Base-by-base conservation (phyloP, 1,139 yeast genomes). In the Geotrichum europaeum region DNA sequence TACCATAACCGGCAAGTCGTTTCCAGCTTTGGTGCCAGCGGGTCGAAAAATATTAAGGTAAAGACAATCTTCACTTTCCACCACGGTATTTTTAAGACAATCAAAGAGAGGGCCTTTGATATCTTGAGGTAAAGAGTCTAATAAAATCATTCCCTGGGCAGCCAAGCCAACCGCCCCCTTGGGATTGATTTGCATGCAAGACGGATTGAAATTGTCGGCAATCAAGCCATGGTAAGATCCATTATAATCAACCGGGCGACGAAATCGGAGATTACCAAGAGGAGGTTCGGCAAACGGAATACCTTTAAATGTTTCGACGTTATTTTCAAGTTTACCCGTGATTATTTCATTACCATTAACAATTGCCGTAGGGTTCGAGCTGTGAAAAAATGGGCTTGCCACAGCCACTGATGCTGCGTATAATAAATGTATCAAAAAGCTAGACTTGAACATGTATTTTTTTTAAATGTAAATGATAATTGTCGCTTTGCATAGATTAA, bases 281-380 rank as follows among this genome's bases (percentile, higher is more conserved):
- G 72, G 72, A 15, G 72, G 68, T n/a, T 63, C 60, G 7, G 72
- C 72, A 60, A 63, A 69, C 3, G 70, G 70, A 25, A 69, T 65
- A 9, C 72, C 72, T 22, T 66, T 60, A 59, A 62, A 69, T 50
- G 60, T 57, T 32, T 69, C 72, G 25, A 62, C 58, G 24, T 40
- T 20, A 24, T 30, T 40, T 20, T 58, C 60, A 1, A 47, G 15
- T 9, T n/a, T 18, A 18, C 63, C 63, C 32, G 56, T 28, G 24
- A 61, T 50, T 20, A 43, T 53, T 30, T 61, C 55, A 36, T 56
- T 49, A 15, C 51, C 50, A 32, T 52, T 53, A 5, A 60, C 28
- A 4, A 59, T 58, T 13, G 50, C 63, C 12, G 50, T 24, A 1
- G 63, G 61, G 1, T 36, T 9, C 3, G 15, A 34, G 15, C 3